Evolutionary conservation across 2,329 filamentous ascomycete species (phyloP).

Genomic region (Trichoderma sp.): DNA sequence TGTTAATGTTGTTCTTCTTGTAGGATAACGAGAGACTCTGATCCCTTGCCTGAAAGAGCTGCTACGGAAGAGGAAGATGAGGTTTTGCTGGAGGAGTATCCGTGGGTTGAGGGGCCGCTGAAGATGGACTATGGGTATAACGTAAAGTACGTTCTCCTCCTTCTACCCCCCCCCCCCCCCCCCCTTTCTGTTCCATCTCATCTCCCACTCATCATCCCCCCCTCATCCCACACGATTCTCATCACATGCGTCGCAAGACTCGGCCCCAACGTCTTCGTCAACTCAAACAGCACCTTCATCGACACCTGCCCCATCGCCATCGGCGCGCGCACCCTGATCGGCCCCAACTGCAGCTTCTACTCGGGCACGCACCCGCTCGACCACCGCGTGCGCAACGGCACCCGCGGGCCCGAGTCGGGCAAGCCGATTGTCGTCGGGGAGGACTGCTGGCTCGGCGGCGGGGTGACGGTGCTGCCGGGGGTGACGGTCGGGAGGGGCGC

Average conservation of each 20-base stretch:
- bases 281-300: constrained; percentile 71
- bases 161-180: background rate
- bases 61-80: constrained; percentile 64
- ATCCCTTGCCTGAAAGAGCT: constrained; percentile 62
- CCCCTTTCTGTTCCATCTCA: background rate
- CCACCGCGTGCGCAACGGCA: constrained; percentile 72
- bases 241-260: constrained; percentile 46
- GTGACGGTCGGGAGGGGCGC: constrained; percentile 75
- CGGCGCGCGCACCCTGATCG: constrained; percentile 75
- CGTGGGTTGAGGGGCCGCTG: constrained; percentile 70
- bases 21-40: constrained; percentile 49
- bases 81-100: constrained; percentile 60
- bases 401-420: constrained; percentile 72
- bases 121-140: constrained; percentile 80
- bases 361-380: constrained; percentile 77
- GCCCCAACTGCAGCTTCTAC: constrained; percentile 77
- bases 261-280: constrained; percentile 74
- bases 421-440: constrained; percentile 74
- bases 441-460: constrained; percentile 80
- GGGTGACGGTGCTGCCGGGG: constrained; percentile 70
- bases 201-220: background rate
- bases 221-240: constrained; percentile 47
- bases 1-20: background rate
- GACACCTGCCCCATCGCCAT: constrained; percentile 77
- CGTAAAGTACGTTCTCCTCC: constrained; percentile 49